Evolutionary conservation across 75 land plant species (phyloP).

Genomic region (Pinus tabuliformis): DNA sequence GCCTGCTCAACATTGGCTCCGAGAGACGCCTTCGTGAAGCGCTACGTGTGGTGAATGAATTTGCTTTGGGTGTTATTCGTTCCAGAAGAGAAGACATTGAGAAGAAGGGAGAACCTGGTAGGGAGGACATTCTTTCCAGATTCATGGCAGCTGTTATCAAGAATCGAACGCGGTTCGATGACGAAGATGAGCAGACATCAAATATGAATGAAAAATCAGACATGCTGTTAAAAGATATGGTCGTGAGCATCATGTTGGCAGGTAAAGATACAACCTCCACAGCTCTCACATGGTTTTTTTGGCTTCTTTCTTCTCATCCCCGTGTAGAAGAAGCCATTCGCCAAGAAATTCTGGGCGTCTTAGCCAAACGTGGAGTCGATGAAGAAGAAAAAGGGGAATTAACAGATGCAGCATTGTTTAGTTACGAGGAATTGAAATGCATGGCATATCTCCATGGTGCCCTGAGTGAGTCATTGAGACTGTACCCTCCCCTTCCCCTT

Average conservation of each 20-base stretch:
- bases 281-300: constrained; percentile 22
- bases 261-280: neutral
- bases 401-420: neutral
- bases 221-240: constrained; percentile 33
- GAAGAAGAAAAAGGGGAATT: neutral
- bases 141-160: constrained; percentile 13
- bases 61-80: constrained; percentile 11
- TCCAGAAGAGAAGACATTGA: constrained; percentile 22
- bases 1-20: constrained; percentile 11
- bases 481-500: constrained; percentile 31
- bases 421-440: constrained; percentile 22
- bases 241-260: neutral
- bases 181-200: neutral
- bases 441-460: constrained; percentile 40
- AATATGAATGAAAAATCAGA: constrained; percentile 20
- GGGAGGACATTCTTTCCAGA: constrained; percentile 23
- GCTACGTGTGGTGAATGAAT: constrained; percentile 20
- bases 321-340: constrained; percentile 4
- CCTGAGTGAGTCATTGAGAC: constrained; percentile 22
- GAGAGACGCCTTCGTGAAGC: constrained; percentile 13
- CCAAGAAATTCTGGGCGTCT: neutral
- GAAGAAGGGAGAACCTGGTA: neutral
- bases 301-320: constrained; percentile 16
- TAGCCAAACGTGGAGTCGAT: neutral
- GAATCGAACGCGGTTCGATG: neutral